These are phyloP conservation scores for Stemphylium beticola DNA, from an alignment of 2,329 filamentous ascomycete species.

Conservation along the genomic window DNA sequence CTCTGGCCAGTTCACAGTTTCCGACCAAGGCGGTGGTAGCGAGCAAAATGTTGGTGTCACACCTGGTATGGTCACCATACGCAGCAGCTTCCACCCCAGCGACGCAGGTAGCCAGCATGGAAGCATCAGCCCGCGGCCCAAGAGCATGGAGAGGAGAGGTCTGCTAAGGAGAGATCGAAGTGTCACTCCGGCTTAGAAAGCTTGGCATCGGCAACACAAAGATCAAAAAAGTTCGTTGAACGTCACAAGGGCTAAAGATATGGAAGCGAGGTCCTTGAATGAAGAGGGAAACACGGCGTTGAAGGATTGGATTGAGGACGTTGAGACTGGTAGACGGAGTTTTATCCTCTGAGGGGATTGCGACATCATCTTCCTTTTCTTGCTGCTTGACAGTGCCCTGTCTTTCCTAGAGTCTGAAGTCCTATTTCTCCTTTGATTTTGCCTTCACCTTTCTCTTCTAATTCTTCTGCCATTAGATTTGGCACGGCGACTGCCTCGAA, in stretches of 20 bases:
- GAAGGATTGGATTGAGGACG: constrained; percentile 2
- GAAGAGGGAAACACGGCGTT: not conserved
- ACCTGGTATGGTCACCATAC: constrained; percentile 72
- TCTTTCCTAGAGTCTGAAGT: too few species aligned
- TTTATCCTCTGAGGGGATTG: not conserved
- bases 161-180: constrained; percentile 51
- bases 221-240: not conserved
- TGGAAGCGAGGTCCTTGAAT: not conserved
- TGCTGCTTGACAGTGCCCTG: not conserved
- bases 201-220: too few species aligned
- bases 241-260: not conserved
- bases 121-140: constrained; percentile 35
- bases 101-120: constrained; percentile 47
- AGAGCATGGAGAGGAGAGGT: constrained; percentile 46
- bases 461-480: too few species aligned
- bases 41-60: constrained; percentile 80
- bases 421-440: too few species aligned
- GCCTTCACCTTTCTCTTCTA: too few species aligned
- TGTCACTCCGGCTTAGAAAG: constrained; percentile 11
- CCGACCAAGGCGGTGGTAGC: constrained; percentile 70
- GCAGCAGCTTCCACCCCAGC: constrained; percentile 70
- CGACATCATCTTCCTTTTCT: not conserved
- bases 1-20: constrained; percentile 88
- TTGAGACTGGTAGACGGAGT: not conserved
- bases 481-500: too few species aligned